Conservation (phyloP, 2,329 filamentous ascomycete genomes). For the Verticillium longisporum region DNA sequence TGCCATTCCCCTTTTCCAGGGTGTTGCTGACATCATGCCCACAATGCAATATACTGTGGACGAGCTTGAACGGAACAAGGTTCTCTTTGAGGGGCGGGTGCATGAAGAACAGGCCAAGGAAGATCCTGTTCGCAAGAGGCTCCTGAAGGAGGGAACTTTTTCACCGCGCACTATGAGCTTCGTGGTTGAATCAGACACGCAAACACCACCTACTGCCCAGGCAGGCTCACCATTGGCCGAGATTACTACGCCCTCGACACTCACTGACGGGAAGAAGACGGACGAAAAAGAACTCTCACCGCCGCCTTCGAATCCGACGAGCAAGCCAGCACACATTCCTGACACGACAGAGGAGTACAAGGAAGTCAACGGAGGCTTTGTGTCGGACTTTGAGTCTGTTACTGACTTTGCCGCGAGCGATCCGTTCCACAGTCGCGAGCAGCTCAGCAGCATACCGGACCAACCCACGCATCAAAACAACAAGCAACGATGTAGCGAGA, state of each 20-base stretch:
- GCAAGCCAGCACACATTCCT: constrained; percentile 23
- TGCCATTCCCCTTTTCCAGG: constrained; percentile 84
- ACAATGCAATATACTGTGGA: constrained; percentile 77
- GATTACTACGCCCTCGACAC: constrained; percentile 6
- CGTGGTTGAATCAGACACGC: constrained; percentile 15
- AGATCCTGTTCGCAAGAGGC: constrained; percentile 27
- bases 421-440: constrained; percentile 32
- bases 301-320: constrained; percentile 18
- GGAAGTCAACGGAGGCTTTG: constrained; percentile 31
- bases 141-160: constrained; percentile 32
- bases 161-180: constrained; percentile 39
- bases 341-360: constrained; percentile 27
- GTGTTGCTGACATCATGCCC: constrained; percentile 79
- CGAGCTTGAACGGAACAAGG: constrained; percentile 72
- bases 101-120: constrained; percentile 52
- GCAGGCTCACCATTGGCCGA: constrained; percentile 8
- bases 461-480: constrained; percentile 33
- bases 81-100: constrained; percentile 64
- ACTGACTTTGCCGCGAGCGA: constrained; percentile 43
- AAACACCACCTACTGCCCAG: constrained; percentile 6
- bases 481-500: constrained; percentile 53
- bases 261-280: constrained; percentile 14
- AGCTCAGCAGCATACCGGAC: constrained; percentile 22
- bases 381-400: constrained; percentile 36
- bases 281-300: constrained; percentile 18